phyloP scores from a whole-genome alignment of 2,329 filamentous ascomycete genomes.

The Arachnomyces sp. region DNA sequence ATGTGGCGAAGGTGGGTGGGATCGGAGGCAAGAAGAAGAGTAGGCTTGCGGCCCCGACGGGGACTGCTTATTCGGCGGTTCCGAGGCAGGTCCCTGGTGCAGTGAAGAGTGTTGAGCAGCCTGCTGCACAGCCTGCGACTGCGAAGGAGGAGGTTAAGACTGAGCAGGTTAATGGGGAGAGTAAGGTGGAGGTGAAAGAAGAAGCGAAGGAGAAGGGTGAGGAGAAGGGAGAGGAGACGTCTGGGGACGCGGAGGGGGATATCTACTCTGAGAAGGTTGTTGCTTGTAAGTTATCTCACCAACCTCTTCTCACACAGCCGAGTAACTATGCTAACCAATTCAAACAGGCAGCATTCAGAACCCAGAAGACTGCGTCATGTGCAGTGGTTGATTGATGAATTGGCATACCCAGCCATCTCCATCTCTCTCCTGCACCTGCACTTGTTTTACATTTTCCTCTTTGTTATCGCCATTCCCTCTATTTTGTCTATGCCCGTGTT shows the following conservation, averaged over 20 bases:
- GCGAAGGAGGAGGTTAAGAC: conserved; percentile 56
- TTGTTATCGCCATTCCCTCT: conserved; percentile 3
- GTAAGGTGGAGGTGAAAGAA: conserved; percentile 20
- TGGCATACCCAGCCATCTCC: not conserved
- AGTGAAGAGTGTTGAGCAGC: conserved; percentile 50
- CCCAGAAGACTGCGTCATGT: conserved; percentile 91
- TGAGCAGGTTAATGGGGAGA: conserved; percentile 41
- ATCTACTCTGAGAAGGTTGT: conserved; percentile 93
- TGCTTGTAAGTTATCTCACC: conserved; percentile 63
- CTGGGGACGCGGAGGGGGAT: conserved; percentile 66
- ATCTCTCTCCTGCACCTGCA: too few relatives aligned
- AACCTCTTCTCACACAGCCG: not conserved
- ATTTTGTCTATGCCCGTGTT: not conserved
- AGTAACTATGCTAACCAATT: conserved; percentile 23
- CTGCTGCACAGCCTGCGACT: conserved; percentile 60
- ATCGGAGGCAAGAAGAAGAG: conserved; percentile 53
- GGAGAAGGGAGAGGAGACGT: conserved; percentile 54
- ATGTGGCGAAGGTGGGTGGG: conserved; percentile 55
- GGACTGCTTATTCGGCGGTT: conserved; percentile 51
- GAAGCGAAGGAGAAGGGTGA: conserved; percentile 14
- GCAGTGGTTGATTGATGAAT: conserved; percentile 62
- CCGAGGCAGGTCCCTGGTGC: conserved; percentile 54
- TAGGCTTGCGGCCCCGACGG: conserved; percentile 52
- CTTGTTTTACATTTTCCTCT: conserved; percentile 7
- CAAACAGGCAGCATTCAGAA: conserved; percentile 82